A percentile compares a stretch with the other conserved stretches of the same genome.
Conservation (phyloP, 768 basidiomycete species). For the Mycena metata region DNA sequence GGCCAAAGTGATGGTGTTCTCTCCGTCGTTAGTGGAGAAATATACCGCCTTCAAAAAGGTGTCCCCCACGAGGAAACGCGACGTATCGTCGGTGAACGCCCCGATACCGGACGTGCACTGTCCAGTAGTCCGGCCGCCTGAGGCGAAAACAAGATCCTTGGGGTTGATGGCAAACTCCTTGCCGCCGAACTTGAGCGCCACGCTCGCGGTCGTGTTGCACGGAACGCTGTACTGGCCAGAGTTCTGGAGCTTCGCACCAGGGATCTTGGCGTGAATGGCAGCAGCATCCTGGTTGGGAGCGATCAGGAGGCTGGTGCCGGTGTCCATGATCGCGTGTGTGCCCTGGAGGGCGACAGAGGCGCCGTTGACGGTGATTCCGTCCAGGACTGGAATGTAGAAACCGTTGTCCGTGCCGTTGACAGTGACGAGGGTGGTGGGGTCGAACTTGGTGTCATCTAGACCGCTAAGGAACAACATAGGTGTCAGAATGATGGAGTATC, state of each 20-base stretch:
- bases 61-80: slow-evolving; percentile 49
- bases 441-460: slow-evolving; percentile 78
- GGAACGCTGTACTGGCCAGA: slow-evolving; percentile 30
- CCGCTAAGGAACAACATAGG: slow-evolving; percentile 51
- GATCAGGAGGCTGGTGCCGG: slow-evolving; percentile 32
- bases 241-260: slow-evolving; percentile 24
- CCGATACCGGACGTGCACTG: slow-evolving; percentile 34
- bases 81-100: neutral
- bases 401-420: slow-evolving; percentile 74
- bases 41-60: slow-evolving; percentile 60
- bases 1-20: slow-evolving; percentile 51
- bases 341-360: slow-evolving; percentile 2
- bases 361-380: slow-evolving; percentile 28
- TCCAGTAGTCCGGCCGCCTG: slow-evolving; percentile 23
- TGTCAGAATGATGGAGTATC: neutral
- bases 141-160: slow-evolving; percentile 32
- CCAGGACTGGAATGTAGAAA: slow-evolving; percentile 69
- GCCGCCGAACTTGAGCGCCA: slow-evolving; percentile 33
- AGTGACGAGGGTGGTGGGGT: slow-evolving; percentile 67
- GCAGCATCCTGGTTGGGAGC: slow-evolving; percentile 19
- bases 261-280: slow-evolving; percentile 33
- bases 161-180: slow-evolving; percentile 28
- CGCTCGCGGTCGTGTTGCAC: slow-evolving; percentile 40
- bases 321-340: slow-evolving; percentile 34
- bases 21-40: slow-evolving; percentile 53